Evolutionary conservation across 1,284 basidiomycete species (phyloP).

Genomic region (Pyrrhoderma lamaoense): DNA sequence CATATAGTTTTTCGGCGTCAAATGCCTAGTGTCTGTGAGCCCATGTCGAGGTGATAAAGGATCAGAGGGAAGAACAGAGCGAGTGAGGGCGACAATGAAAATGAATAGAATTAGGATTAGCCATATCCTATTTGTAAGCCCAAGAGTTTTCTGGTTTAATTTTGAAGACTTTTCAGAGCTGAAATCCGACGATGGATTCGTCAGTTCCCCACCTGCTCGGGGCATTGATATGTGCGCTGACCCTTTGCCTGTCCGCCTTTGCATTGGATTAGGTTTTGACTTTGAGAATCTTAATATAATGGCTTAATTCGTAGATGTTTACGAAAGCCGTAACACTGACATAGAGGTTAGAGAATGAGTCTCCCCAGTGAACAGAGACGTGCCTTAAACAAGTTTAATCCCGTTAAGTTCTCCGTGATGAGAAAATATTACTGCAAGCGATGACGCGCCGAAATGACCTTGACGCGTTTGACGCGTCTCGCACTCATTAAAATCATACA

Average conservation of each 20-base stretch:
- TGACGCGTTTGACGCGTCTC: constrained; percentile 8
- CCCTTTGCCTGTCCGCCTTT: constrained; percentile 46
- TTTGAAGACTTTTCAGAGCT: constrained; percentile 44
- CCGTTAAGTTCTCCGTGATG: not conserved
- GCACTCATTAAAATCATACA: not conserved
- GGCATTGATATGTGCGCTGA: constrained; percentile 46
- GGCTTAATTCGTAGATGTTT: no score
- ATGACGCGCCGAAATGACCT: not conserved
- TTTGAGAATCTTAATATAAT: no score
- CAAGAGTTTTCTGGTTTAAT: constrained; percentile 48
- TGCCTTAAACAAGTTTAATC: not conserved
- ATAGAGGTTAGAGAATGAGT: not conserved
- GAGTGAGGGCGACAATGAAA: constrained; percentile 55
- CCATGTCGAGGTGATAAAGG: constrained; percentile 24
- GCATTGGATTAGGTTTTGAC: no score
- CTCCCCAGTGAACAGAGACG: not conserved
- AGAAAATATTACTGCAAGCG: not conserved
- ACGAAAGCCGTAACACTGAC: no score
- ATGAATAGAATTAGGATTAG: constrained; percentile 52
- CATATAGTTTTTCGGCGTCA: constrained; percentile 64
- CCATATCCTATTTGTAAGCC: constrained; percentile 68
- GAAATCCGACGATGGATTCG: constrained; percentile 20
- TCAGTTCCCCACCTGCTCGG: constrained; percentile 20
- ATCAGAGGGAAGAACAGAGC: constrained; percentile 43
- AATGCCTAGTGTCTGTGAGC: constrained; percentile 38